A percentile compares a stretch with the other conserved stretches of the same genome.
Conservation (phyloP, 2,329 filamentous ascomycete genomes). For the Neoarthrinium moseri region DNA sequence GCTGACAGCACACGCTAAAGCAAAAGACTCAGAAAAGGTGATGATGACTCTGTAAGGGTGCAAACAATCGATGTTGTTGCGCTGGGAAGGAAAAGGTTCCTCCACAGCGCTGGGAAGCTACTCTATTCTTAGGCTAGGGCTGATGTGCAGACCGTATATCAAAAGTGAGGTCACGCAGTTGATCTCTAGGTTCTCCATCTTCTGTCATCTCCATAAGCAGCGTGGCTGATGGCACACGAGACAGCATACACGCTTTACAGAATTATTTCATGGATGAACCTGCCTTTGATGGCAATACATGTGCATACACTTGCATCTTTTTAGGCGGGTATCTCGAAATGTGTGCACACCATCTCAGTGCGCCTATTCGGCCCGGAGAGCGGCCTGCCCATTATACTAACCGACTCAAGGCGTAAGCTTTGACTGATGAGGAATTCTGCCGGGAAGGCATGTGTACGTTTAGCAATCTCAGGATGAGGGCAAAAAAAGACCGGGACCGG, state of each 20-base stretch:
- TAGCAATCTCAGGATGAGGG: background rate
- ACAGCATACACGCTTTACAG: constrained; percentile 28
- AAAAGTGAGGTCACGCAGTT: too few species aligned
- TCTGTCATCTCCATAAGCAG: too few species aligned
- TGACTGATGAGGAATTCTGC: background rate
- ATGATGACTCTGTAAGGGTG: too few species aligned
- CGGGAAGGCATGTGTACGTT: background rate
- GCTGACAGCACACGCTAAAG: too few species aligned
- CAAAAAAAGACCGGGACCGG: constrained; percentile 2
- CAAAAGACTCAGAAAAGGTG: too few species aligned
- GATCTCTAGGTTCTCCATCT: too few species aligned
- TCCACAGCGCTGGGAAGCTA: too few species aligned
- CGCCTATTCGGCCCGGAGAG: background rate
- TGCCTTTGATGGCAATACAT: constrained; percentile 1
- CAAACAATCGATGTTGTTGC: too few species aligned
- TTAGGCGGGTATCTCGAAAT: background rate
- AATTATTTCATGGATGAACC: constrained; percentile 21
- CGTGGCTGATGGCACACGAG: too few species aligned
- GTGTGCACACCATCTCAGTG: constrained; percentile 2
- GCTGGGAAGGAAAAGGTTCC: too few species aligned
- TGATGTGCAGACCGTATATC: too few species aligned
- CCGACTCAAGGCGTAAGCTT: constrained; percentile 1
- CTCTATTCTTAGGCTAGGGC: too few species aligned
- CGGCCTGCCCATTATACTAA: background rate
- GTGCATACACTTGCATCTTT: background rate